Evolutionary conservation across 2,329 filamentous ascomycete species (phyloP).

Genomic region (Colletotrichum euphorbiae): DNA sequence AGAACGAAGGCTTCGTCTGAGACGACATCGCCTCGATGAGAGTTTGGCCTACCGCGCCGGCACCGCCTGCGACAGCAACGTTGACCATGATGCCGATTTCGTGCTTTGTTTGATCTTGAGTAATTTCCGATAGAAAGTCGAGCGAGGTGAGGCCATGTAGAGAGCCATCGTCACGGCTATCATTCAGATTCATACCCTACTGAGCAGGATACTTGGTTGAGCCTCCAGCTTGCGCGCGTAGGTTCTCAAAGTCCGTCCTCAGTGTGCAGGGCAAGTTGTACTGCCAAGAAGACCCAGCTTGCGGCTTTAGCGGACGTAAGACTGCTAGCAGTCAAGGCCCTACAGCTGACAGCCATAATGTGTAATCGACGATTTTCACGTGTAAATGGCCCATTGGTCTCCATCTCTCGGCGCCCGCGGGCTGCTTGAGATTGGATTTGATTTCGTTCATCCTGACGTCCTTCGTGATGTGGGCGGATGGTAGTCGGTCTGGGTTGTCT

Average conservation of each 20-base stretch:
- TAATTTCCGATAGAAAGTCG: rapidly evolving
- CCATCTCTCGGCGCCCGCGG: slow-evolving; percentile 9
- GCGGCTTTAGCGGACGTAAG: slow-evolving; percentile 18
- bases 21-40: slow-evolving; percentile 57
- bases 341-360: neutral
- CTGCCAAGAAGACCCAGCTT: too few species aligned
- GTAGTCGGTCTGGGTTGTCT: too few species aligned
- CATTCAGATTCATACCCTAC: neutral
- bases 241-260: too few species aligned
- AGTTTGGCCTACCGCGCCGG: slow-evolving; percentile 57
- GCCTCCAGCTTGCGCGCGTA: too few species aligned
- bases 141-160: rapidly evolving
- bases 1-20: slow-evolving; percentile 52
- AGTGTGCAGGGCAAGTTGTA: too few species aligned
- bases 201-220: too few species aligned
- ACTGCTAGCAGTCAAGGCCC: neutral
- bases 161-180: neutral
- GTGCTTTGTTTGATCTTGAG: neutral
- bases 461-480: neutral
- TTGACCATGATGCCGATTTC: neutral
- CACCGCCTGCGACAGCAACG: slow-evolving; percentile 59
- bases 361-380: neutral
- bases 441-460: neutral
- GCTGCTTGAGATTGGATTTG: neutral
- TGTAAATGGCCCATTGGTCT: neutral